Conservation (phyloP, 2,329 filamentous ascomycete genomes). For the Clonostachys sp. region DNA sequence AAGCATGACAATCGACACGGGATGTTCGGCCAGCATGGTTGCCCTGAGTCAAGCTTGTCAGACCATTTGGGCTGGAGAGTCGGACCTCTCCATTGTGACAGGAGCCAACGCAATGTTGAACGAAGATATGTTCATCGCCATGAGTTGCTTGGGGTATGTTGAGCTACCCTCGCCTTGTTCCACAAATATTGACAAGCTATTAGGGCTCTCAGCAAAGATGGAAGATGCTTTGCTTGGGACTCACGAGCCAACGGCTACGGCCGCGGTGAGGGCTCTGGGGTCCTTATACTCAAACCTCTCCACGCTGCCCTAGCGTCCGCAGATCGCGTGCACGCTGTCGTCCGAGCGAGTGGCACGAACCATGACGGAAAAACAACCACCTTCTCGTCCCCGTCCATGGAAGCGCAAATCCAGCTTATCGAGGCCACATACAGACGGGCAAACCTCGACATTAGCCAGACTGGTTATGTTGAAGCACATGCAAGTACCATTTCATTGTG, state of each 20-base stretch:
- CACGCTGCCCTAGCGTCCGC: slow-evolving; percentile 47
- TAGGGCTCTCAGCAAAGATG: slow-evolving; percentile 25
- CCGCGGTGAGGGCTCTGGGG: slow-evolving; percentile 56
- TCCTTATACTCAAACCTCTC: slow-evolving; percentile 56
- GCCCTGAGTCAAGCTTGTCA: slow-evolving; percentile 14
- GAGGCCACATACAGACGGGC: too few species aligned
- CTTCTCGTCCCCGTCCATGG: too few species aligned
- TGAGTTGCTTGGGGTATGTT: too few species aligned
- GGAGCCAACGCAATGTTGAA: too few species aligned
- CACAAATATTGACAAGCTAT: too few species aligned
- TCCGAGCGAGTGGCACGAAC: slow-evolving; percentile 29
- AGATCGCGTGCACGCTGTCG: slow-evolving; percentile 36
- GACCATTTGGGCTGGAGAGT: slow-evolving; percentile 36
- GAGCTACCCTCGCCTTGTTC: too few species aligned
- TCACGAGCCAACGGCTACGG: slow-evolving; percentile 58
- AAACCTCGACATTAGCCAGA: too few species aligned
- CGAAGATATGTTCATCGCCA: too few species aligned
- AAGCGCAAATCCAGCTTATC: too few species aligned
- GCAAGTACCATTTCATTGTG: too few species aligned
- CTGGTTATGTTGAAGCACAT: too few species aligned
- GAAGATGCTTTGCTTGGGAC: slow-evolving; percentile 50
- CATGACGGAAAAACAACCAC: slow-evolving; percentile 27
- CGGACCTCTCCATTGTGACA: slow-evolving; percentile 27
- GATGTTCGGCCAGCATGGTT: slow-evolving; percentile 28
- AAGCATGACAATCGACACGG: slow-evolving; percentile 25